Evolutionary conservation across 2,329 filamentous ascomycete genomes (phyloP).

Genomic region (Orbilia ellipsospora): DNA sequence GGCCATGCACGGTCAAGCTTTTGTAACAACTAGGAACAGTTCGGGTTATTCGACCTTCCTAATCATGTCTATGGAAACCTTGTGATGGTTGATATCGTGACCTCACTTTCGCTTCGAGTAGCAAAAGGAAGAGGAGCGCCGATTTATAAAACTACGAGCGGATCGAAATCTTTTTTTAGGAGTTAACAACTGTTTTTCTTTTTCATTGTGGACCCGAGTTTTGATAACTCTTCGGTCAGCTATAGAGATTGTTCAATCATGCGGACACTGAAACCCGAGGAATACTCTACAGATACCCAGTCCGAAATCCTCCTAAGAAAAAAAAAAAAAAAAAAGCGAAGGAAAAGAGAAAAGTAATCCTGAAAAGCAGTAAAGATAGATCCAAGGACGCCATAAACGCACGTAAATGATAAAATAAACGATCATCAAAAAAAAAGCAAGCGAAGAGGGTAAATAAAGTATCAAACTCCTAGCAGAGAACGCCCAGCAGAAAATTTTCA

Average conservation of each 20-base stretch:
- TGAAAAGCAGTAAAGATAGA: slow-evolving; percentile 11
- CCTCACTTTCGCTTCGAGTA: slow-evolving; percentile 7
- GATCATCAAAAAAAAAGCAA: slow-evolving; percentile 21
- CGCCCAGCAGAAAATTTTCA: slow-evolving; percentile 33
- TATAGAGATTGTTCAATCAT: slow-evolving; percentile 10
- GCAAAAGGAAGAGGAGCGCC: not conserved
- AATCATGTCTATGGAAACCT: slow-evolving; percentile 1
- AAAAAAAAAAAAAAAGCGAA: slow-evolving; percentile 23
- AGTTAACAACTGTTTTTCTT: slow-evolving; percentile 21
- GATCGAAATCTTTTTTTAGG: slow-evolving; percentile 6
- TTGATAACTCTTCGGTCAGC: too few species aligned
- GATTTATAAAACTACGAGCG: slow-evolving; percentile 1
- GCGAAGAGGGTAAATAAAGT: slow-evolving; percentile 24
- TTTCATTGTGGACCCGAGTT: slow-evolving; percentile 5
- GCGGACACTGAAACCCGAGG: slow-evolving; percentile 16
- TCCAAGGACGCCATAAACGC: slow-evolving; percentile 51
- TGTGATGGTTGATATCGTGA: slow-evolving; percentile 23
- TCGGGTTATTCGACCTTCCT: slow-evolving; percentile 20
- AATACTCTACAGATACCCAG: slow-evolving; percentile 30
- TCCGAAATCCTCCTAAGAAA: slow-evolving; percentile 15
- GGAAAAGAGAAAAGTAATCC: slow-evolving; percentile 9
- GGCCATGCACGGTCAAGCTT: slow-evolving; percentile 3
- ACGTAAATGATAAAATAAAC: slow-evolving; percentile 50
- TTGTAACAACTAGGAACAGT: slow-evolving; percentile 7
- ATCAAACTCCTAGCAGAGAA: slow-evolving; percentile 46